phyloP scores from a whole-genome alignment of 2,329 filamentous ascomycete species.

The Pseudogymnoascus verrucosus region DNA sequence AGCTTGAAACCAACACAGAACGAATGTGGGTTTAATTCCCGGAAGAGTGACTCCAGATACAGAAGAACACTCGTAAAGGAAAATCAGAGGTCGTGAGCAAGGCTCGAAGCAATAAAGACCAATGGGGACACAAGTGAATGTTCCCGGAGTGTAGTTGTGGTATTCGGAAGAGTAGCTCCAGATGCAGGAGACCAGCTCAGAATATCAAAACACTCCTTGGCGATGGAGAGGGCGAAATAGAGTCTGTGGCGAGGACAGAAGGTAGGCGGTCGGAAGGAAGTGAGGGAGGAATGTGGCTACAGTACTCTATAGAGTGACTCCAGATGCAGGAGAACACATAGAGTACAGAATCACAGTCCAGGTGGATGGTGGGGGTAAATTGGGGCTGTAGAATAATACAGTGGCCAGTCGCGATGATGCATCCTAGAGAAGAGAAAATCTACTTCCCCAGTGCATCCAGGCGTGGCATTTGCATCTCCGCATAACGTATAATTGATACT shows the following conservation, averaged over 20 bases:
- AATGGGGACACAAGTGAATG: neutral
- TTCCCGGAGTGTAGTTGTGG: neutral
- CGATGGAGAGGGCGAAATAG: neutral
- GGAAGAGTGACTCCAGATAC: neutral
- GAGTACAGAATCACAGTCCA: neutral
- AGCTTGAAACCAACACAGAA: neutral
- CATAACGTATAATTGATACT: neutral
- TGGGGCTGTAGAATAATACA: neutral
- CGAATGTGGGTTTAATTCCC: neutral
- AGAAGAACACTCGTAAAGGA: neutral
- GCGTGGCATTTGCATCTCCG: neutral
- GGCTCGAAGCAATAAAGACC: no score
- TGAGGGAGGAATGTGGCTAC: neutral
- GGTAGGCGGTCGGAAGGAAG: neutral
- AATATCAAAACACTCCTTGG: neutral
- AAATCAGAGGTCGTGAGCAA: neutral
- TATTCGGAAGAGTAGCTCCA: neutral
- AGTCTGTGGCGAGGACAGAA: neutral
- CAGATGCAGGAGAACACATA: neutral
- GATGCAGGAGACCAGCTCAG: neutral
- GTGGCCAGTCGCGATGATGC: neutral
- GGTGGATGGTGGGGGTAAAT: neutral
- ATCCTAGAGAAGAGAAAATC: no score
- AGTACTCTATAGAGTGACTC: neutral
- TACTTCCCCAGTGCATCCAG: no score